Evolutionary conservation across 192 early-diverging fungal species (phyloP), one percentile per base, ranked within the genome.

Genomic region (Rhizophagus clarus): DNA sequence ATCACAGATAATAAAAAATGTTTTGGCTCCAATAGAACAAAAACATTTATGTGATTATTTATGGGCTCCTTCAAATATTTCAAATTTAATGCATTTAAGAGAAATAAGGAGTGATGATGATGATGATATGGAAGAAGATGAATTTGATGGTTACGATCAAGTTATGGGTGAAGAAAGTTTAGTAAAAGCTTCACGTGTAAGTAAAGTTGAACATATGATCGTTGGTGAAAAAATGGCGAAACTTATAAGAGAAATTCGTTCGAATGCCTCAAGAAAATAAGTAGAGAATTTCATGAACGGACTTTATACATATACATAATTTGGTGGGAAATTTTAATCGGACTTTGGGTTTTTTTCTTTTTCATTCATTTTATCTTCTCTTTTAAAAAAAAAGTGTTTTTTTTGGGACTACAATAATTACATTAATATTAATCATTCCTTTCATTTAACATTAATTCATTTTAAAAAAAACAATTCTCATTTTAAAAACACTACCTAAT

Each of bases 41-140:
- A 74, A 74, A 34, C 72, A 74, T 61, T 61, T 74, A 74, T 74
- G 72, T 26, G 72, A 74, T 74, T 74, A 60, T 74, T 51, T 74
- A 51, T 74, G 72, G 72, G 72, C 72, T 3, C 72, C 72, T 40
- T 51, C 42, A 31, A 74, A 74, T 74, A 74, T 74, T 56, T 74
- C 72, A 49, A 74, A 74, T 51, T 61, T 74, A 49, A 74, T 74
- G 72, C 72, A 74, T 26, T 47, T 74, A 17, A 29, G 47, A 74
- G 72, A 56, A 15, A 74, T 74, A 40, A 28, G 45, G 4, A 74
- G 26, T 32, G 72, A 26, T 51, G 31, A 74, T 74, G 24, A 22
- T 29, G 31, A 56, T 31, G n/a, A 4, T 74, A 74, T 51, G 45
- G 47, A 51, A 26, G 31, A 73, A 32, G 72, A 74, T 56, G 72